These are phyloP conservation scores for Bassia scoparia DNA, from an alignment of 148 eudicot species.

Conservation along the genomic window DNA sequence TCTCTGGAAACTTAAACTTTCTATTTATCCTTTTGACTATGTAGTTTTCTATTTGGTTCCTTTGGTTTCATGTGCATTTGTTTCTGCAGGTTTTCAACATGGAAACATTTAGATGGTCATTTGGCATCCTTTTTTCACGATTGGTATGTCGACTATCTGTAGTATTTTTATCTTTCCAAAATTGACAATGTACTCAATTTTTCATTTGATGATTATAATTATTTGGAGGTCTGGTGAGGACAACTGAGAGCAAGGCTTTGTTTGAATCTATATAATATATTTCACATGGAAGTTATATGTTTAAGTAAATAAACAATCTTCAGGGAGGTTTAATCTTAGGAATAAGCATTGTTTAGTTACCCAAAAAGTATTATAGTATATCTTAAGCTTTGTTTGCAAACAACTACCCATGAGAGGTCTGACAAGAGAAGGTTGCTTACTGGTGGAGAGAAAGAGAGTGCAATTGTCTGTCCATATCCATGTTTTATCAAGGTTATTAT, in stretches of 20 bases:
- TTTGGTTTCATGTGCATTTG: conserved; percentile 1
- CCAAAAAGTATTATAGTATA: neutral
- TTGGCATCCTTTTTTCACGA: conserved; percentile 97
- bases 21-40: neutral
- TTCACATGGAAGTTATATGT: neutral
- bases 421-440: neutral
- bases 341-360: neutral
- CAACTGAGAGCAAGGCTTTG: neutral
- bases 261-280: neutral
- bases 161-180: neutral
- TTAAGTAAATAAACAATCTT: neutral
- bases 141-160: conserved; percentile 49
- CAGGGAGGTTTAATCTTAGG: neutral
- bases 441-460: neutral
- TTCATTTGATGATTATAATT: neutral
- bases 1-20: neutral
- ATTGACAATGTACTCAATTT: neutral
- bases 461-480: neutral
- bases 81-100: conserved; percentile 69
- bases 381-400: neutral
- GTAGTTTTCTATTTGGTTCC: neutral
- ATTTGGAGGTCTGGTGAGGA: neutral
- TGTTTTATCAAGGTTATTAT: neutral
- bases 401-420: neutral
- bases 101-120: conserved; percentile 93